These are phyloP conservation scores for Fusarium continuum DNA, from an alignment of 2,329 filamentous ascomycete genomes.

Conservation along the genomic window DNA sequence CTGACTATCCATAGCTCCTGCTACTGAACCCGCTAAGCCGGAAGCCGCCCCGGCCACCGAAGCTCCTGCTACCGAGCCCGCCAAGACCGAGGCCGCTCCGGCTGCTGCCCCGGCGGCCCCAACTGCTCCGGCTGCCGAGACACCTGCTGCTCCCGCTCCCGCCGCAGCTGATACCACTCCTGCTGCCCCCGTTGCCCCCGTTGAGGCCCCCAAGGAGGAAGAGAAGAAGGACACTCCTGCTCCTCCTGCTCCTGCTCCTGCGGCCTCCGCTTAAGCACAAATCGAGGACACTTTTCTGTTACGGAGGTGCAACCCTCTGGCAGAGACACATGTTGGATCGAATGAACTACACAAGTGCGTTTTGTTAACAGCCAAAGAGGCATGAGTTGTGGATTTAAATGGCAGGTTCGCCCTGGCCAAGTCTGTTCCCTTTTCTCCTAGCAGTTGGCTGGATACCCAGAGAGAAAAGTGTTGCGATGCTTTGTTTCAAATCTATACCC, in stretches of 20 bases:
- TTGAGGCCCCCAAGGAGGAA: conserved; percentile 42
- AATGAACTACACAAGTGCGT: background rate
- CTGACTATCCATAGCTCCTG: conserved; percentile 33
- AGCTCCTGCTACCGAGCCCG: conserved; percentile 41
- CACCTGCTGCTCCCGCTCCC: conserved; percentile 39
- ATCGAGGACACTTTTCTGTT: background rate
- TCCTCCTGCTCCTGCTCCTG: conserved; percentile 37
- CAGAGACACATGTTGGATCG: conserved; percentile 5
- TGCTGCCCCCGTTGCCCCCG: conserved; percentile 3
- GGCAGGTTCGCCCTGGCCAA: conserved; percentile 1
- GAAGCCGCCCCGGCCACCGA: conserved; percentile 44
- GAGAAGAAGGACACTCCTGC: conserved; percentile 41
- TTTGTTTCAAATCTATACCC: conserved; percentile 47
- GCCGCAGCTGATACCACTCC: conserved; percentile 25
- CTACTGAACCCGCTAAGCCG: conserved; percentile 41
- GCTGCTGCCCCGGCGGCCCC: conserved; percentile 33
- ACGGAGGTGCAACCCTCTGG: background rate
- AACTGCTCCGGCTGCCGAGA: conserved; percentile 37
- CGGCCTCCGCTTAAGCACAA: conserved; percentile 34
- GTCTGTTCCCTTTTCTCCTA: conserved; percentile 38
- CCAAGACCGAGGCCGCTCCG: conserved; percentile 37
- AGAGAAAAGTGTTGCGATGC: conserved; percentile 42
- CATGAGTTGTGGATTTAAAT: conserved; percentile 2
- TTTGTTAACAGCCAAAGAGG: background rate
- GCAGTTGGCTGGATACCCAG: conserved; percentile 47